A percentile compares a stretch with the other conserved stretches of the same genome.
Evolutionary conservation across 805 yeast genomes (phyloP).

Genomic region (Middelhovenomyces tepae): DNA sequence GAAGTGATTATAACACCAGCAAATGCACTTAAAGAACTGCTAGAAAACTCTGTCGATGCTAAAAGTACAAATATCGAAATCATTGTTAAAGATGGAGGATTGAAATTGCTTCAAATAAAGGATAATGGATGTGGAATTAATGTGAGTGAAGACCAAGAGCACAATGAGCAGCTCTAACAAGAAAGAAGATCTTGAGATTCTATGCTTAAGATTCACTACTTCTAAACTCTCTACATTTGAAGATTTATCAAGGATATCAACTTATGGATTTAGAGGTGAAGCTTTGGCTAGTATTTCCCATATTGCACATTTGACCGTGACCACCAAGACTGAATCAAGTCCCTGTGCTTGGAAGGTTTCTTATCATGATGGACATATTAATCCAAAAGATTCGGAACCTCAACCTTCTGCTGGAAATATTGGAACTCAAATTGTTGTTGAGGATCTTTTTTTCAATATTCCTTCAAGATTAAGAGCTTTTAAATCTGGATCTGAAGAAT

Average conservation of each 20-base stretch:
- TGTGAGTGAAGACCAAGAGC: constrained; percentile 8
- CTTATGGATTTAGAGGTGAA: constrained; percentile 95
- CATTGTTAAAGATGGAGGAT: constrained; percentile 83
- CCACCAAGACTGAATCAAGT: constrained; percentile 56
- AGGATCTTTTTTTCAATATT: constrained; percentile 81
- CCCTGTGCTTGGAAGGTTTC: constrained; percentile 62
- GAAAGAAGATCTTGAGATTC: constrained; percentile 59
- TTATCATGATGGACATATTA: constrained; percentile 59
- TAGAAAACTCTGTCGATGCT: constrained; percentile 92
- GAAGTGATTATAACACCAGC: constrained; percentile 91
- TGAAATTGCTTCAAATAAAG: constrained; percentile 73
- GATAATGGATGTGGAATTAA: constrained; percentile 84
- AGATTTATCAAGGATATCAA: constrained; percentile 59
- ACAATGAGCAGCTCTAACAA: constrained; percentile 7
- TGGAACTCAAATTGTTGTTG: constrained; percentile 81
- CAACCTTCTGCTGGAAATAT: constrained; percentile 75
- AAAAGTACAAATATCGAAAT: constrained; percentile 65
- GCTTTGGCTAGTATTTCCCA: constrained; percentile 93
- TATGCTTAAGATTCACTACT: constrained; percentile 91
- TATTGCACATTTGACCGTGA: constrained; percentile 70
- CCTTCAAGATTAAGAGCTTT: constrained; percentile 70
- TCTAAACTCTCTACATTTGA: constrained; percentile 70
- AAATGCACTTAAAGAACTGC: constrained; percentile 85
- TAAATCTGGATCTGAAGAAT: constrained; percentile 63
- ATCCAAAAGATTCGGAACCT: constrained; percentile 43